A percentile compares a stretch with the other conserved stretches of the same genome.
phyloP scores from a whole-genome alignment of 257 asterid genomes.

The Solanum clarkiae region DNA sequence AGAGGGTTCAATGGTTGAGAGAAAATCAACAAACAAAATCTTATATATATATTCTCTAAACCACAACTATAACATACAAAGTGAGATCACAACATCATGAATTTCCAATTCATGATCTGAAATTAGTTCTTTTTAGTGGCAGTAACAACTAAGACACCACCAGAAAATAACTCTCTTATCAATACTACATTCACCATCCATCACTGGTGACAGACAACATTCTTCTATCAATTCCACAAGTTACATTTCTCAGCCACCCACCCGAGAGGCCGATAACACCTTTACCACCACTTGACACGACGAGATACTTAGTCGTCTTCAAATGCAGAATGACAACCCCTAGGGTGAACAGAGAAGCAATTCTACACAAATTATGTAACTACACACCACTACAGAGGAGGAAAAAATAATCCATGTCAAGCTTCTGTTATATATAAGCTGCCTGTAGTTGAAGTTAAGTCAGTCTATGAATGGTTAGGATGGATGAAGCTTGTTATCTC shows the following conservation, averaged over 20 bases:
- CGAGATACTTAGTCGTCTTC: not conserved
- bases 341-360: not conserved
- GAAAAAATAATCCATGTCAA: not conserved
- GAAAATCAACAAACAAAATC: not conserved
- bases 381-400: slow-evolving; percentile 3
- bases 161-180: not conserved
- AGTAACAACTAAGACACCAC: not conserved
- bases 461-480: slow-evolving; percentile 2
- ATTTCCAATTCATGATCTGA: slow-evolving; percentile 1
- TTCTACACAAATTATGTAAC: not conserved
- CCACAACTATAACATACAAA: slow-evolving; percentile 7
- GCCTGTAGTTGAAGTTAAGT: not conserved
- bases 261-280: not conserved
- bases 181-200: not conserved
- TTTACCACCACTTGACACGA: not conserved
- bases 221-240: not conserved
- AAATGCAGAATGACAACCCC: not conserved
- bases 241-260: not conserved
- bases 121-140: not conserved
- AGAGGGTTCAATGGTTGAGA: not conserved
- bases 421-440: slow-evolving; percentile 4
- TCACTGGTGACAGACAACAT: not conserved
- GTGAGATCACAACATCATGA: not conserved
- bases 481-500: slow-evolving; percentile 28
- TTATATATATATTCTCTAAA: not conserved